Percentiles rank a stretch among this genome's conserved stretches.
Conservation (phyloP, 2,329 filamentous ascomycete species). For the Bipolaris zeicola region DNA sequence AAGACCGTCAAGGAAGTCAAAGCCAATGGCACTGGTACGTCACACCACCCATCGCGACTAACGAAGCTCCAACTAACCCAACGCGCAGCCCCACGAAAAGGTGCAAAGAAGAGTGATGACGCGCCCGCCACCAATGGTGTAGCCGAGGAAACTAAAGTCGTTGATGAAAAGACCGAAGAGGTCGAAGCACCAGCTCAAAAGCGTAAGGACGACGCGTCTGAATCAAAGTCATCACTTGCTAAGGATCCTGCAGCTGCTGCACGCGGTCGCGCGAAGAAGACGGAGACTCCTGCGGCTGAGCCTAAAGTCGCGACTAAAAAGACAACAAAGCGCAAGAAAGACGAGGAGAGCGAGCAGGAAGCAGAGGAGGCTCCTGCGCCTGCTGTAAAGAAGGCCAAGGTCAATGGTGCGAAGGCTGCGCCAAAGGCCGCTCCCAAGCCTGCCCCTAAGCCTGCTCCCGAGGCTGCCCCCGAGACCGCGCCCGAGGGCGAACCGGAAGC, state of each 20-base stretch:
- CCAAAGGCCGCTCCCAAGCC: constrained; percentile 16
- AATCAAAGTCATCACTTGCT: constrained; percentile 9
- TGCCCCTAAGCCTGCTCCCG: not conserved
- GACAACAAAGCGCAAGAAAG: constrained; percentile 42
- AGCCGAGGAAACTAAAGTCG: constrained; percentile 11
- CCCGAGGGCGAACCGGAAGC: not conserved
- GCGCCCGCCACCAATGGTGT: constrained; percentile 18
- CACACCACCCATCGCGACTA: constrained; percentile 15
- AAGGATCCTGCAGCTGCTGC: constrained; percentile 21
- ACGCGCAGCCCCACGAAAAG: constrained; percentile 24
- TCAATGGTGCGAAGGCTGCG: constrained; percentile 20
- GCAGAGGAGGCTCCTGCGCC: constrained; percentile 27
- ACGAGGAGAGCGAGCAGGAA: constrained; percentile 30
- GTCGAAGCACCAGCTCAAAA: constrained; percentile 16
- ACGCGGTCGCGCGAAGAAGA: constrained; percentile 37
- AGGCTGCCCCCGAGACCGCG: not conserved
- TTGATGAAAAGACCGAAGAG: constrained; percentile 9
- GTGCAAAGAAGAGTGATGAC: constrained; percentile 35
- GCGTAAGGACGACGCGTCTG: constrained; percentile 22
- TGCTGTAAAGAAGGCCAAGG: constrained; percentile 34
- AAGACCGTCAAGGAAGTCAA: constrained; percentile 35
- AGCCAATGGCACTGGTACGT: constrained; percentile 43
- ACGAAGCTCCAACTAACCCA: constrained; percentile 22
- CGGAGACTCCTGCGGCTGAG: constrained; percentile 28
- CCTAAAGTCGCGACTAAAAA: constrained; percentile 21